Evolutionary conservation across 306 rosid species (phyloP).

Genomic region (Medicago ruthenica): DNA sequence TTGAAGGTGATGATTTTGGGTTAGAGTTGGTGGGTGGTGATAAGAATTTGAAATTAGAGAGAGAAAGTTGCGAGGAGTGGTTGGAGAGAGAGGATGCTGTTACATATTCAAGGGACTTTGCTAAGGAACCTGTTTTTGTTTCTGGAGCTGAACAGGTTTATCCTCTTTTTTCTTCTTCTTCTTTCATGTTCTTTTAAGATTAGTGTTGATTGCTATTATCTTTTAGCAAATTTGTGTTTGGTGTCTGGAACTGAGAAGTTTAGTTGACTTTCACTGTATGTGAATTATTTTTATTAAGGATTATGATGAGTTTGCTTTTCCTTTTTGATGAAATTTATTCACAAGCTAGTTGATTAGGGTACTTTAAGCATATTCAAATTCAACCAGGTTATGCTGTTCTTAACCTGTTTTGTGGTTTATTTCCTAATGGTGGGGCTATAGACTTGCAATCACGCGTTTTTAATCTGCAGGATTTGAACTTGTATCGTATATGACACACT

Average conservation of each 20-base stretch:
- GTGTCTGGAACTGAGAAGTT: too few species aligned
- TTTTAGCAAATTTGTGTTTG: too few species aligned
- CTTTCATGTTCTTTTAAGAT: too few species aligned
- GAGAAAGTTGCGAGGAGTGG: conserved; percentile 76
- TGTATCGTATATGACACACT: background rate
- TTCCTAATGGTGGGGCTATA: background rate
- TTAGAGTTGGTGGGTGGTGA: conserved; percentile 40
- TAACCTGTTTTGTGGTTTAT: background rate
- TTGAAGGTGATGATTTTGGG: conserved; percentile 45
- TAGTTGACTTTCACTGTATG: too few species aligned
- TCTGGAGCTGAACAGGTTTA: conserved; percentile 78
- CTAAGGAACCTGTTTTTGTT: conserved; percentile 68
- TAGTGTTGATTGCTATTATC: too few species aligned
- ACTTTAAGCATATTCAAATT: background rate
- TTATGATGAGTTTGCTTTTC: too few species aligned
- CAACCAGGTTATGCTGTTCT: background rate
- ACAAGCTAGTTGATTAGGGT: background rate
- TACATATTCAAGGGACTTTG: conserved; percentile 75
- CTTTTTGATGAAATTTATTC: background rate
- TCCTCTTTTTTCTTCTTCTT: background rate
- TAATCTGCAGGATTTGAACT: background rate
- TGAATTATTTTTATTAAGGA: too few species aligned
- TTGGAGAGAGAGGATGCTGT: conserved; percentile 82
- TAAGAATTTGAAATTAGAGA: conserved; percentile 51
- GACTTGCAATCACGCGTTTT: background rate